Evolutionary conservation across 73 alveolate genomes (phyloP).

Genomic region (Tetrahymena elliotti): DNA sequence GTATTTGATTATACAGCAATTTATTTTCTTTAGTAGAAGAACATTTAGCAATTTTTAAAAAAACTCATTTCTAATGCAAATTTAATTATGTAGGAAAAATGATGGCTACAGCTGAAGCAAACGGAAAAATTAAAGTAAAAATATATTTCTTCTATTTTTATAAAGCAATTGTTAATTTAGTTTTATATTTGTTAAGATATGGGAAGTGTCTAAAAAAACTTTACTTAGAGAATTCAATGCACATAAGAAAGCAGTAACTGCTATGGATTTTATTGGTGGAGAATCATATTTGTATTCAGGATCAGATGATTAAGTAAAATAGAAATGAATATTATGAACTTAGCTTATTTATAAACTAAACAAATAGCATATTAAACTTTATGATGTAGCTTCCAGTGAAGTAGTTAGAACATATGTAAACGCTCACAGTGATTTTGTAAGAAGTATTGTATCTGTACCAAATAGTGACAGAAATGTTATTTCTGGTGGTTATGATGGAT

Average conservation of each 20-base stretch:
- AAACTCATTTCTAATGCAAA: not conserved
- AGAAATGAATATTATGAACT: not conserved
- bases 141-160: not conserved
- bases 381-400: not conserved
- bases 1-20: not conserved
- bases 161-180: not conserved
- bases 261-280: not conserved
- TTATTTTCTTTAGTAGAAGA: not conserved
- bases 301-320: not conserved
- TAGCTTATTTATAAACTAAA: not conserved
- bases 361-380: not conserved
- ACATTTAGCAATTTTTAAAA: not conserved
- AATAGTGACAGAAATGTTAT: not conserved
- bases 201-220: not conserved
- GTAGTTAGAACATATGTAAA: not conserved
- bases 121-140: not conserved
- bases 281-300: not conserved
- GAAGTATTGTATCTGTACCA: not conserved
- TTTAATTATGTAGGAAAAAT: not conserved
- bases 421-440: not conserved
- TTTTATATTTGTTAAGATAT: not conserved
- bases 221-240: not conserved
- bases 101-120: not conserved
- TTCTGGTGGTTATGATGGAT: not conserved
- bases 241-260: not conserved